phyloP scores from a whole-genome alignment of 1,139 yeast genomes.

The Suhomyces wounanorum region DNA sequence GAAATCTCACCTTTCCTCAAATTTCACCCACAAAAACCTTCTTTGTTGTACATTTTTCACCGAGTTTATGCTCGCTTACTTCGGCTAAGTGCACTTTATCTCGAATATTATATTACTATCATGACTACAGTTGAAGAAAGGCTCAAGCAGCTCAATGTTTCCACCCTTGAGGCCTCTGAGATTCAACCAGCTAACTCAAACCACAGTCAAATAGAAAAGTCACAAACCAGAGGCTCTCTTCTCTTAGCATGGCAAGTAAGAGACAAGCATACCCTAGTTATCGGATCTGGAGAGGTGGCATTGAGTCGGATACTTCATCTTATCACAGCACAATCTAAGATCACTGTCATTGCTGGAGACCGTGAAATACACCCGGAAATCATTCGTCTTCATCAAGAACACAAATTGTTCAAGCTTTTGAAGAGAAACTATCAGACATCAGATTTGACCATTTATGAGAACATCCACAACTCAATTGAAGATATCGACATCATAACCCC shows the following conservation, averaged over 20 bases:
- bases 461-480: conserved; percentile 14
- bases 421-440: conserved; percentile 42
- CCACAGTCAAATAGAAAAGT: not conserved
- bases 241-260: conserved; percentile 75
- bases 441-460: conserved; percentile 55
- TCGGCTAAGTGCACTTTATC: not conserved
- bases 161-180: not conserved
- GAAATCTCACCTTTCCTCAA: not conserved
- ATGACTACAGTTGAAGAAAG: conserved; percentile 2
- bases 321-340: conserved; percentile 65
- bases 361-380: conserved; percentile 47
- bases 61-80: not conserved
- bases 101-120: not conserved
- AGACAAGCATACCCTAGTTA: conserved; percentile 64
- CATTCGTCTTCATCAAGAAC: conserved; percentile 36
- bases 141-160: conserved; percentile 1
- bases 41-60: not conserved
- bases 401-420: conserved; percentile 44
- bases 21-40: not conserved
- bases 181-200: not conserved
- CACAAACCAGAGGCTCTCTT: conserved; percentile 51
- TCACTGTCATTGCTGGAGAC: conserved; percentile 66
- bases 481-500: conserved; percentile 25
- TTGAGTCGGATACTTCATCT: conserved; percentile 67
- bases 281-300: conserved; percentile 87